Evolutionary conservation across 108 stramenopile genomes (phyloP), one percentile per base, ranked within the genome.

Genomic region (Phaeodactylum tricornutum): DNA sequence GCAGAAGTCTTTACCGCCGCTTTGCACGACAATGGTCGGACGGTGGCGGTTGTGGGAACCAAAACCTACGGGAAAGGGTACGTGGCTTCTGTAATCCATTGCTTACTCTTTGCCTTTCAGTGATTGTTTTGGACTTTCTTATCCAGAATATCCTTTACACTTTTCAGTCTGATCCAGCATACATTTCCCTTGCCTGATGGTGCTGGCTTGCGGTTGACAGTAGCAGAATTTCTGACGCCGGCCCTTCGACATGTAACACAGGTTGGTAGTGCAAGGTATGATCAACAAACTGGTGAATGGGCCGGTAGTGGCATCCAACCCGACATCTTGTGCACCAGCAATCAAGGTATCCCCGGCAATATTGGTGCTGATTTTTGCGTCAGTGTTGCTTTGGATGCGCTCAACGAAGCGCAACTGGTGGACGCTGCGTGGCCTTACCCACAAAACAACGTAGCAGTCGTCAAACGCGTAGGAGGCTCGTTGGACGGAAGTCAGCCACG

Each of bases 121-220:
- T 36, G 23, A 17, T 29, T 15, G 26, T 28, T 49, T 22, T 28
- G 15, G 14, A 14, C 14, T 34, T 29, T 35, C 26, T 29, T 15
- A n/a, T n/a, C n/a, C n/a, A n/a, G n/a, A n/a, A n/a, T 29, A 28
- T 28, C 8, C 33, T 34, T 34, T 12, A 34, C 33, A 41, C 39
- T 11, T n/a, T 4, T 4, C 4, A 65, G 72, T 11, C 51, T 83
- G 22, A 87, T 88, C 43, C 87, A 82, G 43, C 87, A 88, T 45
- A 88, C 87, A n/a, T 88, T 88, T 56, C 87, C 87, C 3, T 72
- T 83, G 74, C 87, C 81, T 1, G 89, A 91, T 53, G 89, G 89
- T 15, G 89, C 84, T 19, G 89, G 77, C 1, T 57, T 91, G 30
- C 62, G 79, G 28, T 53, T 91, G 37, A 91, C 89, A 20, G 78